Evolutionary conservation across 208 protist species (phyloP).

Genomic region (Kentomonas sorsogonicus): DNA sequence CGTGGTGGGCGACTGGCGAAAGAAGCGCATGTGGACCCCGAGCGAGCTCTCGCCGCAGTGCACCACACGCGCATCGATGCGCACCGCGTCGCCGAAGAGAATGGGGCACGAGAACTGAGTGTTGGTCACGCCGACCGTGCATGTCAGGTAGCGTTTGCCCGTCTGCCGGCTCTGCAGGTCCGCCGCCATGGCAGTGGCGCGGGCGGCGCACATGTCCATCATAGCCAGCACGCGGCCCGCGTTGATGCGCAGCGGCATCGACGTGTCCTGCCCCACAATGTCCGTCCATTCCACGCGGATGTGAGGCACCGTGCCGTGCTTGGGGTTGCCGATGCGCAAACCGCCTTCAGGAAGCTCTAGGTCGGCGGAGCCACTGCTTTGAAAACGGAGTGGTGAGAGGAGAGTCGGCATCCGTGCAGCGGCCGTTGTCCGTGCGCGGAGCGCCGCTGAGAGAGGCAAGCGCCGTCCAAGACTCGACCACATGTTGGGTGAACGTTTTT

Average conservation of each 20-base stretch:
- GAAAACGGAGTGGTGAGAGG: too few species aligned
- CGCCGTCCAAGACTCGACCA: too few species aligned
- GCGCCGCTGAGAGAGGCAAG: too few species aligned
- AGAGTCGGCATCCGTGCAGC: too few species aligned
- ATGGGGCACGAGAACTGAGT: slow-evolving; percentile 78
- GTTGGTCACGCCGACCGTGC: slow-evolving; percentile 81
- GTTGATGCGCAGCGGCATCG: slow-evolving; percentile 38
- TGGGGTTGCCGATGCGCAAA: slow-evolving; percentile 58
- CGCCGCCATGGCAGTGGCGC: slow-evolving; percentile 37
- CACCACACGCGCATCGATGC: slow-evolving; percentile 66
- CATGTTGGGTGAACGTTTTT: slow-evolving; percentile 18
- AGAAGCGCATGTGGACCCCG: slow-evolving; percentile 78
- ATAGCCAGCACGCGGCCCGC: slow-evolving; percentile 81
- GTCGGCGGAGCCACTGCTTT: too few species aligned
- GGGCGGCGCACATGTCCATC: slow-evolving; percentile 84
- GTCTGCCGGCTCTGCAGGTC: slow-evolving; percentile 16
- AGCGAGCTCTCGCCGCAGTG: slow-evolving; percentile 80
- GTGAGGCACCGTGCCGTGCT: slow-evolving; percentile 41
- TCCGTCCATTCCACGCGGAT: slow-evolving; percentile 73
- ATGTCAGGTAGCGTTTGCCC: slow-evolving; percentile 30
- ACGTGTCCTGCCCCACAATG: slow-evolving; percentile 55
- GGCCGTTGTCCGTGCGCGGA: too few species aligned
- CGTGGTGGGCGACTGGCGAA: slow-evolving; percentile 57
- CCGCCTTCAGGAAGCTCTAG: too few species aligned
- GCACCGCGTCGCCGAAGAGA: slow-evolving; percentile 79